Evolutionary conservation across 2,329 filamentous ascomycete genomes (phyloP), one percentile per base, ranked within the genome.

Genomic region (Neonectria sp.): DNA sequence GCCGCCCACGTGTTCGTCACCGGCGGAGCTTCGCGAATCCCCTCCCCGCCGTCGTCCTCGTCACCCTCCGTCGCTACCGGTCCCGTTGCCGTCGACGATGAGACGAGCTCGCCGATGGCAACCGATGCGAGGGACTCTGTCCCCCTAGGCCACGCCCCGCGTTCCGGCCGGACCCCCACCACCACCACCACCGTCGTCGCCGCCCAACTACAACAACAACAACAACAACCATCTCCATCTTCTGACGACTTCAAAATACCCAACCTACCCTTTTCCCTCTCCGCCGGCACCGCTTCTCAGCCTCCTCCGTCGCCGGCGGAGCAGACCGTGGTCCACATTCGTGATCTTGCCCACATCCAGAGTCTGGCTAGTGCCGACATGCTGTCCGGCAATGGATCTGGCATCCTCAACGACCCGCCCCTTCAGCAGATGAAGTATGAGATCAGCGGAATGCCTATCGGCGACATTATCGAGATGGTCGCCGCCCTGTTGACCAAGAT

Each of bases 401-500:
- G 87, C 74, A 84, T 84, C 63, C 80, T 85, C 63, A 86, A 85
- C 70, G 87, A 85, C 67, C 82, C 84, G 13, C 85, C 84, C 37
- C 79, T 85, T 43, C 86, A 87, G 73, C 86, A 86, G 70, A 88
- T 87, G 82, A 90, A 90, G 78, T 99, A 97, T 79, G 96, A 98
- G 81, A 98, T 99, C 75, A 98, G 95, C 82, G 93, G 90, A 60
- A 98, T 99, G 95, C 96, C 96, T 59, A 97, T 98, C 62, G 91
- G 92, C 71, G 95, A 99, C 78, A 94, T 99, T 73, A 99, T 99
- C 78, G 95, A 98, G 81, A 98, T 99, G 96, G 96, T 99, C 4
- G 96, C 96, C 5, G 96, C 95, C 7, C 88, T 99, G 27, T 86
- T 99, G 69, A 97, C 95, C 63, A 98, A 98, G 81, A 99, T 99